phyloP scores from a whole-genome alignment of 768 basidiomycete genomes.

The Mycena rosella region DNA sequence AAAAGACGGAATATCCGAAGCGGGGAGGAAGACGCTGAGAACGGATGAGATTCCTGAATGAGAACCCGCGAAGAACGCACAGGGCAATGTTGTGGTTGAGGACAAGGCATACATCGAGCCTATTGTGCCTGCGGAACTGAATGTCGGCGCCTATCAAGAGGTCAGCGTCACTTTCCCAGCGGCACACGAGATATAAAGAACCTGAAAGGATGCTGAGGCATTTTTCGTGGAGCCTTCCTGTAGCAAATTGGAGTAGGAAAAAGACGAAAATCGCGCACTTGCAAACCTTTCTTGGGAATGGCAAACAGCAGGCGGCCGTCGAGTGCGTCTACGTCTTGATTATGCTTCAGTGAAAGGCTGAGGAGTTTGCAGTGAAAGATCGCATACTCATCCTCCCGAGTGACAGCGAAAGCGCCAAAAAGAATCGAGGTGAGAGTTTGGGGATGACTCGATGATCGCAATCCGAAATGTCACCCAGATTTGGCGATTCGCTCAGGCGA shows the following conservation, averaged over 20 bases:
- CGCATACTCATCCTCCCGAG: conserved; percentile 19
- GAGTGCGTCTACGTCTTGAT: conserved; percentile 77
- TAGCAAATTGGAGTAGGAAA: conserved; percentile 21
- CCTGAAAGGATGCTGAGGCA: conserved; percentile 88
- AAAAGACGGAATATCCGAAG: conserved; percentile 97
- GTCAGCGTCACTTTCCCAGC: no score
- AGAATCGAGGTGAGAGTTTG: not conserved
- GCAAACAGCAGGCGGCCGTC: conserved; percentile 92
- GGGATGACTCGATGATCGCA: conserved; percentile 13
- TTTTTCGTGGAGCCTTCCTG: conserved; percentile 92
- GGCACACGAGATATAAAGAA: conserved; percentile 45
- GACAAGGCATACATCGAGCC: conserved; percentile 94
- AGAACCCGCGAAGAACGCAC: conserved; percentile 61
- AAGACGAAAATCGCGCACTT: not conserved
- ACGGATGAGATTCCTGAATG: conserved; percentile 7
- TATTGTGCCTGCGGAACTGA: conserved; percentile 87
- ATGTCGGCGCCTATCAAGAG: conserved; percentile 86
- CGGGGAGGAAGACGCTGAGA: conserved; percentile 93
- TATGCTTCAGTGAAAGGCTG: conserved; percentile 3
- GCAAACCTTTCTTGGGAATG: conserved; percentile 95
- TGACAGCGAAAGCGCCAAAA: not conserved
- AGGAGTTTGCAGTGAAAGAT: not conserved
- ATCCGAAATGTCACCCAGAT: conserved; percentile 7
- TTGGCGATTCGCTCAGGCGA: conserved; percentile 9
- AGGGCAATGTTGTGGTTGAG: conserved; percentile 94